Conservation (phyloP, 1,284 basidiomycete species). For the Pseudozyma sp. region DNA sequence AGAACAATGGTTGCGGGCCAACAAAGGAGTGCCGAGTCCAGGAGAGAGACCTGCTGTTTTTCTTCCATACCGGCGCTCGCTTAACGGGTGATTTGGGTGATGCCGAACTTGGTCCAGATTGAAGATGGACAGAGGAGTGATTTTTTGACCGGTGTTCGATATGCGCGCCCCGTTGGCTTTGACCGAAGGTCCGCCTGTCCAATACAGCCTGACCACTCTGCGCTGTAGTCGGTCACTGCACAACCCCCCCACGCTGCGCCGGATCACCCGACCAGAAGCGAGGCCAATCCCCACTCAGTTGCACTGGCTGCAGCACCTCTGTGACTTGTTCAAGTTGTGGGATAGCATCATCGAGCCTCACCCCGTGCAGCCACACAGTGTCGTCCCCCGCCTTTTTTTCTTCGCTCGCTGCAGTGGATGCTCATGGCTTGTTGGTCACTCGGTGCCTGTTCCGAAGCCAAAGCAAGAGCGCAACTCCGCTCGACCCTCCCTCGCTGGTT, state of each 20-base stretch:
- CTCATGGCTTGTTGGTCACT: too few relatives aligned
- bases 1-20: too few relatives aligned
- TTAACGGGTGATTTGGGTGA: background rate
- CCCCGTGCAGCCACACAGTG: conserved; percentile 2
- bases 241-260: conserved; percentile 14
- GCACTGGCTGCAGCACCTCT: background rate
- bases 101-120: too few relatives aligned
- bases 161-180: background rate
- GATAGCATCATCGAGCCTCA: conserved; percentile 26
- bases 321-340: background rate
- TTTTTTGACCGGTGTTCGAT: too few relatives aligned
- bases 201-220: conserved; percentile 5
- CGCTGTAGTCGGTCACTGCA: too few relatives aligned
- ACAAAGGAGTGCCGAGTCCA: too few relatives aligned
- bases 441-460: too few relatives aligned
- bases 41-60: background rate
- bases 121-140: too few relatives aligned
- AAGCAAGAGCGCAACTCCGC: too few relatives aligned
- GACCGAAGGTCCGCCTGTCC: conserved; percentile 31
- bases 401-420: background rate
- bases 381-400: background rate
- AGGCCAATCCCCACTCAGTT: background rate
- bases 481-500: too few relatives aligned
- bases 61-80: conserved; percentile 1
- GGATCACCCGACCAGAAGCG: background rate